Evolutionary conservation across 345 rosid species (phyloP), one percentile per base, ranked within the genome.

Genomic region (Odontarrhena argentea): DNA sequence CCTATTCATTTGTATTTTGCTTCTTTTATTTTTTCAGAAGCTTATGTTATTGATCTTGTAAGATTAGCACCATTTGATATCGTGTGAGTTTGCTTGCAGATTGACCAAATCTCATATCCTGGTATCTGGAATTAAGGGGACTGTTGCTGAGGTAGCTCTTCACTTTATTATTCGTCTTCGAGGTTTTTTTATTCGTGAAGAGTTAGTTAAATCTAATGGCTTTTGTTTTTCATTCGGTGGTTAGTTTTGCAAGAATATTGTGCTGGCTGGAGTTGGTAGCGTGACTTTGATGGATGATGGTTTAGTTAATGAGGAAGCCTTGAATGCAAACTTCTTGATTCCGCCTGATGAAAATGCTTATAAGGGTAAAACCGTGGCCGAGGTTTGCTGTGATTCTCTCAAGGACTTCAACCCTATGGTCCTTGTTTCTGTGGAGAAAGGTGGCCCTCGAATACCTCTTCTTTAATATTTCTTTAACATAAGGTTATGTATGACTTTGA

Each of bases 161-260:
- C 3, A 14, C 32, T 53, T 3, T 4, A 3, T 58, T 14, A 28
- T 25, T 35, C 65, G 9, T 75, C 32, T 6, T 38, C 7, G 2
- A 43, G 7, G 41, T 40, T 3, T 56, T 22, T 12, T 10, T 25
- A 13, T 62, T 9, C 37, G 47, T 3, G 30, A 24, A 45, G n/a
- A 7, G 42, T 3, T n/a, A n/a, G n/a, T n/a, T n/a, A n/a, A n/a
- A 43, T 43, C 12, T 34, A 15, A 41, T 26, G 51, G 42, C 30
- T 46, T 55, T 38, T 24, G 44, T 5, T 18, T 59, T 18, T 44
- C 22, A 52, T 58, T 9, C 44, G 53, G 24, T 65, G 79, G 15
- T 47, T 78, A 94, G 99, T 91, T 94, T 79, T 94, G 97, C 85
- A 94, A 94, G 83, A 94, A 94, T 78, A 84, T 94, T 68, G 99